Evolutionary conservation across 805 yeast species (phyloP), one percentile per base, ranked within the genome.

Genomic region (Metahyphopichia silvanorum): DNA sequence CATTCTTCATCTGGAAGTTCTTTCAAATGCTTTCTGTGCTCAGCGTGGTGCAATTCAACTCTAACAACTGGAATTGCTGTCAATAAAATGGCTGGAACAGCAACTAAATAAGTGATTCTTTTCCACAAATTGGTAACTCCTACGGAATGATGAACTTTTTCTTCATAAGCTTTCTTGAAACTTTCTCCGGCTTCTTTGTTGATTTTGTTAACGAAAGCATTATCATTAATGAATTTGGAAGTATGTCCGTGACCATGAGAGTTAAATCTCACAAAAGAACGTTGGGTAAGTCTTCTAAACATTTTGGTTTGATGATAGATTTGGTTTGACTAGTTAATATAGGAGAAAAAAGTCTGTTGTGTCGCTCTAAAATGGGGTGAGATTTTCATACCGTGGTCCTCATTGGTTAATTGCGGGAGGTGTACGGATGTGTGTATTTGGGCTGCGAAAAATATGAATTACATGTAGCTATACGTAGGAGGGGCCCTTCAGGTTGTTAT

Each of bases 1-100:
- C 95, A 86, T 59, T 89, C 95, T 50, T 82, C 91, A 60, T 89
- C 97, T 21, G 87, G 62, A 37, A 86, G 69, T 53, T 80, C 82
- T 47, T 60, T 68, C 53, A 78, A 68, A 65, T 84, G 93, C 60
- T 74, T 75, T 71, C 93, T 79, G 76, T 93, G 98, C 53, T 81
- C 75, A 48, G 93, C 88, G 64, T 93, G 98, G 63, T 83, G 86
- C 53, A 73, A 66, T 73, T 91, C 98, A 56, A 82, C 73, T 51
- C 76, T 77, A 65, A 75, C 80, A 34, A 93, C 86, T 70, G 87
- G 87, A 55, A 82, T 72, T 30, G 93, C 85, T 46, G 91, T 74
- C 51, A 77, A 72, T 38, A 74, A 63, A 49, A 89, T 77, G 33
- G 86, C 85, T 50, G 98, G 98, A 31, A 82, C 60, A 37, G 95